Conservation (phyloP, 23 red algal species). For the Chondrus crispus region DNA sequence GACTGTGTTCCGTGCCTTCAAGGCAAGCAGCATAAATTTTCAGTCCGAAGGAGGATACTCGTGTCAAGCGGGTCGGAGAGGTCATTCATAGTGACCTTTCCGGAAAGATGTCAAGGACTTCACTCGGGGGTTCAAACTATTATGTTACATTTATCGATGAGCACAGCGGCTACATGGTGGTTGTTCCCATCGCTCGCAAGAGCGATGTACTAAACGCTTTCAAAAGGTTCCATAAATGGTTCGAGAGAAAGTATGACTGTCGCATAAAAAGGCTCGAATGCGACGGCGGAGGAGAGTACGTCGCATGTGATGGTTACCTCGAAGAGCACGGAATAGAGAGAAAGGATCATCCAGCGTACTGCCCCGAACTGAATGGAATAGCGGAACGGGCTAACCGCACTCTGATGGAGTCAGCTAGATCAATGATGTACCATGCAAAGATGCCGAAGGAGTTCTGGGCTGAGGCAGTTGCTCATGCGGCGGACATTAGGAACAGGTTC, state of each 20-base stretch:
- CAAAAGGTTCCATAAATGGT: background rate
- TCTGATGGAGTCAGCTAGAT: background rate
- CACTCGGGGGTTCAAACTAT: background rate
- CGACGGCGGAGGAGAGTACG: background rate
- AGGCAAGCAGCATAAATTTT: background rate
- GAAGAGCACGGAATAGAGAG: background rate
- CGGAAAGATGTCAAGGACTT: background rate
- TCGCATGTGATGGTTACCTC: background rate
- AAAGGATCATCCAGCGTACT: background rate
- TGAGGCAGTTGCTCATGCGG: background rate
- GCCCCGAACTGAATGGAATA: background rate
- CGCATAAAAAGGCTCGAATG: background rate
- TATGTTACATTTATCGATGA: background rate
- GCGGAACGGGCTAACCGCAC: conserved; percentile 12
- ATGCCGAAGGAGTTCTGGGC: background rate
- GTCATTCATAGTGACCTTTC: background rate
- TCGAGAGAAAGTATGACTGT: background rate
- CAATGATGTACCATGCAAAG: background rate
- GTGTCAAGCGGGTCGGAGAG: background rate
- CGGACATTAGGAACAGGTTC: background rate
- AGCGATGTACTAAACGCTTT: background rate
- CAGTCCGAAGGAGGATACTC: background rate
- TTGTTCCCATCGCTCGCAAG: background rate
- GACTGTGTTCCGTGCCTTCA: background rate
- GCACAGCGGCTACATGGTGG: background rate